phyloP scores from a whole-genome alignment of 305 asterid species.

The Solanum hybrid region DNA sequence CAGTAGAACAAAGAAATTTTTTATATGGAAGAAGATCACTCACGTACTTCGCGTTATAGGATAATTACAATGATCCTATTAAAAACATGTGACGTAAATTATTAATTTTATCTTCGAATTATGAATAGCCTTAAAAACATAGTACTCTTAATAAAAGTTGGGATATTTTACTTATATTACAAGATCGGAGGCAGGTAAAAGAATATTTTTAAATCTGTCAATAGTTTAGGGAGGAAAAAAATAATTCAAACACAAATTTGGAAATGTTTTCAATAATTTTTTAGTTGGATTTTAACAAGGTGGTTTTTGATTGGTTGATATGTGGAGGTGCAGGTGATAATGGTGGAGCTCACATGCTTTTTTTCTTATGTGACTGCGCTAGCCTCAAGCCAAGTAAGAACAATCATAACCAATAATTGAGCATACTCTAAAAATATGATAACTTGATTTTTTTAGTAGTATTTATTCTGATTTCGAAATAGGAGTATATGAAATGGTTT shows the following conservation, averaged over 20 bases:
- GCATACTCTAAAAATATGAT: neutral
- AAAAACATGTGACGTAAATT: too few relatives aligned
- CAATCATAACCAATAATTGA: neutral
- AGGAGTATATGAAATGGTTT: neutral
- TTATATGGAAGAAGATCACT: conserved; percentile 11
- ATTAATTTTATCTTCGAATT: too few relatives aligned
- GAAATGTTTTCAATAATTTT: too few relatives aligned
- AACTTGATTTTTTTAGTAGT: neutral
- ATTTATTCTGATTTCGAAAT: neutral
- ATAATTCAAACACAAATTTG: too few relatives aligned
- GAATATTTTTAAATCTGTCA: too few relatives aligned
- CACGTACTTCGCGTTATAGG: neutral
- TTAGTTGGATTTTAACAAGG: too few relatives aligned
- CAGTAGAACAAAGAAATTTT: neutral
- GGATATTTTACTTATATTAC: too few relatives aligned
- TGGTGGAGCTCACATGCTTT: neutral
- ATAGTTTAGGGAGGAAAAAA: neutral
- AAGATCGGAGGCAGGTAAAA: rapidly evolving
- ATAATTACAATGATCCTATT: neutral
- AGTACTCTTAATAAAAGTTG: too few relatives aligned
- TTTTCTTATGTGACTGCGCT: neutral
- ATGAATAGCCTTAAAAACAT: too few relatives aligned
- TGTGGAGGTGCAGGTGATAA: neutral
- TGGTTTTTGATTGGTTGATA: neutral
- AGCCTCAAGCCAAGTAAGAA: neutral